Evolutionary conservation across 129 eudicot species (phyloP).

Genomic region (Chrysanthemum seticuspe): DNA sequence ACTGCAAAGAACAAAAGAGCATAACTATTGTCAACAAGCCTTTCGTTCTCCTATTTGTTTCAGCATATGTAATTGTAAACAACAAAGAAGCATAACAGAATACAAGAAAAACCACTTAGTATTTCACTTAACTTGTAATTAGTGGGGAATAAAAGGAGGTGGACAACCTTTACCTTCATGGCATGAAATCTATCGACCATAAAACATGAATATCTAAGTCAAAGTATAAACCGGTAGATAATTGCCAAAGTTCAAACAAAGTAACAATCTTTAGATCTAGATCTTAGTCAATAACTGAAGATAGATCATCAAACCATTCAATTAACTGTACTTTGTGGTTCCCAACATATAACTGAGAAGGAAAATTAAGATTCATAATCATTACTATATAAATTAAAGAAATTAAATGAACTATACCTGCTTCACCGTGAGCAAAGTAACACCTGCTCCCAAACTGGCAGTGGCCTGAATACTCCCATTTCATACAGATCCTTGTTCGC

Average conservation of each 20-base stretch:
- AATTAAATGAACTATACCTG: conserved; percentile 46
- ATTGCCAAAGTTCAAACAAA: conserved; percentile 10
- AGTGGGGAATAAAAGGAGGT: too few relatives aligned
- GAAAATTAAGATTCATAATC: conserved; percentile 3
- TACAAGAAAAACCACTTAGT: too few relatives aligned
- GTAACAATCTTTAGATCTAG: conserved; percentile 6
- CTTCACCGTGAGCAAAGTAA: conserved; percentile 82
- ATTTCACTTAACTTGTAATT: too few relatives aligned
- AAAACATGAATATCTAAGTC: conserved; percentile 11
- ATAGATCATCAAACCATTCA: conserved; percentile 21
- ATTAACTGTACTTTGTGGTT: background rate
- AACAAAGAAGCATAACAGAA: too few relatives aligned
- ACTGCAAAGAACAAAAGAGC: too few relatives aligned
- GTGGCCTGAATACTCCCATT: conserved; percentile 68
- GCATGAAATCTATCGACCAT: conserved; percentile 5
- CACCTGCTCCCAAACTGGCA: conserved; percentile 81
- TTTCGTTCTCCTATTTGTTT: too few relatives aligned
- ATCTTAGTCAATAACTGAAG: conserved; percentile 18
- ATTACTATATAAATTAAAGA: background rate
- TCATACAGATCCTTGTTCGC: conserved; percentile 81
- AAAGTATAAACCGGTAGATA: background rate
- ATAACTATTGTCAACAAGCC: too few relatives aligned
- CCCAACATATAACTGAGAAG: conserved; percentile 12
- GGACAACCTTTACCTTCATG: too few relatives aligned
- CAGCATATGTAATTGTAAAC: too few relatives aligned